These are phyloP conservation scores for Amaranthus palmeri DNA, from an alignment of 148 eudicot species.

Conservation along the genomic window DNA sequence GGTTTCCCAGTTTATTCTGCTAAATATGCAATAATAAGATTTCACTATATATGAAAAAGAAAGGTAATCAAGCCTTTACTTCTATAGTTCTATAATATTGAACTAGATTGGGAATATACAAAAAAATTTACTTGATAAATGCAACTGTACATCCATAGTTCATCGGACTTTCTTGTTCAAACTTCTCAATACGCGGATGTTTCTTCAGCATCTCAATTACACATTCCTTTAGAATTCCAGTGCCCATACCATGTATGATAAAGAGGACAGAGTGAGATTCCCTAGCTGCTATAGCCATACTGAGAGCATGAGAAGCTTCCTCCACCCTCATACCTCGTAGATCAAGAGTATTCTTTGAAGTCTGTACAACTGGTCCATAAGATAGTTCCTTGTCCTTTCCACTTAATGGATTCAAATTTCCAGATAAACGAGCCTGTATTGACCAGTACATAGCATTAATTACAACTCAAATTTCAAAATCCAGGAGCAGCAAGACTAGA, in stretches of 20 bases:
- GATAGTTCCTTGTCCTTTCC: slow-evolving; percentile 35
- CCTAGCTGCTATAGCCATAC: slow-evolving; percentile 58
- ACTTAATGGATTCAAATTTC: slow-evolving; percentile 31
- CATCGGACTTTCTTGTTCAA: slow-evolving; percentile 84
- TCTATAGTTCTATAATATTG: background rate
- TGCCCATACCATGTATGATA: slow-evolving; percentile 85
- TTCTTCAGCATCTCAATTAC: slow-evolving; percentile 51
- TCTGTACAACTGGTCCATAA: slow-evolving; percentile 59
- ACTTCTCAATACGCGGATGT: slow-evolving; percentile 69
- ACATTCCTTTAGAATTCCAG: slow-evolving; percentile 70
- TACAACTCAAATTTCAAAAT: slow-evolving; percentile 6
- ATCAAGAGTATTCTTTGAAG: slow-evolving; percentile 81
- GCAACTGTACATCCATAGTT: slow-evolving; percentile 98
- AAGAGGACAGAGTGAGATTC: slow-evolving; percentile 64
- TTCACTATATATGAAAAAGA: slow-evolving; percentile 9
- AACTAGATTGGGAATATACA: background rate
- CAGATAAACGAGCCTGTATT: slow-evolving; percentile 38
- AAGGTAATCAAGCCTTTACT: slow-evolving; percentile 9
- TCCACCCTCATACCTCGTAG: slow-evolving; percentile 82
- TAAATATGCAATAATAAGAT: slow-evolving; percentile 6
- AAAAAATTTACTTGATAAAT: slow-evolving; percentile 51
- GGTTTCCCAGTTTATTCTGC: background rate
- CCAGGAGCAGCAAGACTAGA: background rate
- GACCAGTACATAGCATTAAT: slow-evolving; percentile 2
- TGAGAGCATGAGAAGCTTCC: slow-evolving; percentile 64